Percentiles rank a stretch among this genome's conserved stretches.
Conservation (phyloP, 805 yeast genomes). For the Aciculoconidium aculeatum region DNA sequence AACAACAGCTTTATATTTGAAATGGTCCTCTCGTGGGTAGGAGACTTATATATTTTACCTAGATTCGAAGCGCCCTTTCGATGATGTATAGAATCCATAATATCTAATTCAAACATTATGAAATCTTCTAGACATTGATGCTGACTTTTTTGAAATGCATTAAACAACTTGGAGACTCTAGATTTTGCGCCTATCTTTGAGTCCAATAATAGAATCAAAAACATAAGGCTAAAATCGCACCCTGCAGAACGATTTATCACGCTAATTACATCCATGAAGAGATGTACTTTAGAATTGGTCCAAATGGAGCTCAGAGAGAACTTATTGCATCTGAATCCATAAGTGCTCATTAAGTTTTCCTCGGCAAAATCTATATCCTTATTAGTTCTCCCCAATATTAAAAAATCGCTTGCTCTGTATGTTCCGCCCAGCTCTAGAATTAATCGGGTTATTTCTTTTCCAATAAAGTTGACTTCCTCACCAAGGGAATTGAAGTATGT, state of each 20-base stretch:
- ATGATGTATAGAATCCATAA: too few species aligned
- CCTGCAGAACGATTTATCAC: conserved; percentile 29
- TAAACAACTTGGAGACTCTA: conserved; percentile 25
- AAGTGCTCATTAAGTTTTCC: conserved; percentile 25
- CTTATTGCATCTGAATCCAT: conserved; percentile 39
- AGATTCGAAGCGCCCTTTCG: too few species aligned
- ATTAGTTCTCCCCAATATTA: conserved; percentile 49
- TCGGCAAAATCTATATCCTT: conserved; percentile 37
- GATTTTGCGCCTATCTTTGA: conserved; percentile 14
- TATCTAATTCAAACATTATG: conserved; percentile 9
- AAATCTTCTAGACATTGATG: conserved; percentile 5
- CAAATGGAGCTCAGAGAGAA: conserved; percentile 46
- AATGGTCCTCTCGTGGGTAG: too few species aligned
- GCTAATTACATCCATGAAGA: conserved; percentile 45
- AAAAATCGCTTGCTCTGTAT: conserved; percentile 44
- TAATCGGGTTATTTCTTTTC: conserved; percentile 39
- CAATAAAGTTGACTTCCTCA: conserved; percentile 41
- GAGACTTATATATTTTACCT: too few species aligned
- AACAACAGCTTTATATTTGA: too few species aligned
- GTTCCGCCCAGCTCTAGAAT: conserved; percentile 35
- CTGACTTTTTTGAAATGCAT: conserved; percentile 9
- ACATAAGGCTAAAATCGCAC: conserved; percentile 26
- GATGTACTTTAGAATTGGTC: conserved; percentile 39
- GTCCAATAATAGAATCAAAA: conserved; percentile 23
- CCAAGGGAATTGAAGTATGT: conserved; percentile 10